A percentile compares a stretch with the other conserved stretches of the same genome.
Conservation (phyloP, 2,329 filamentous ascomycete genomes). For the Fusarium pseudocircinatum region DNA sequence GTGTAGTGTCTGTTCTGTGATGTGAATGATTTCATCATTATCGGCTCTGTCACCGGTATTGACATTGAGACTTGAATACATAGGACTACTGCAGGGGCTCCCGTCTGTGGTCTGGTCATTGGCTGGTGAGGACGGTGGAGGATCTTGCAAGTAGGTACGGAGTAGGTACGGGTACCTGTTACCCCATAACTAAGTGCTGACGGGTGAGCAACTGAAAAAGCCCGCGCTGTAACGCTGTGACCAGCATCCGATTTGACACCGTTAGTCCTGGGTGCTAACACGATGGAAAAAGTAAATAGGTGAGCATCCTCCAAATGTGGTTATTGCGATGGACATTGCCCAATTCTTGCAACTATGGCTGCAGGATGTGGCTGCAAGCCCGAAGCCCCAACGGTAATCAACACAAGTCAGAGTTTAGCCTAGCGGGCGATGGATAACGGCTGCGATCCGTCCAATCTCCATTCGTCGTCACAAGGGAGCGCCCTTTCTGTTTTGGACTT, state of each 20-base stretch:
- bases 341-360: not conserved
- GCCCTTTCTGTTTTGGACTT: slow-evolving; percentile 22
- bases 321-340: not conserved
- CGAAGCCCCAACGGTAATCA: not conserved
- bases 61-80: not conserved
- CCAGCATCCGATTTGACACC: slow-evolving; percentile 15
- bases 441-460: slow-evolving; percentile 11
- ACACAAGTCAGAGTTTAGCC: not conserved
- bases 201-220: slow-evolving; percentile 20
- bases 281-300: not conserved
- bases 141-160: not conserved
- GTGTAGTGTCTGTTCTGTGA: not conserved
- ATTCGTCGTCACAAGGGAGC: slow-evolving; percentile 4
- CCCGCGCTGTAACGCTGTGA: slow-evolving; percentile 23
- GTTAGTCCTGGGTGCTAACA: slow-evolving; percentile 7
- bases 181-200: slow-evolving; percentile 15
- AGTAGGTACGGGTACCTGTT: not conserved
- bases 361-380: not conserved
- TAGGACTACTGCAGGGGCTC: slow-evolving; percentile 11
- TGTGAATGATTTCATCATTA: not conserved
- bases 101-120: not conserved
- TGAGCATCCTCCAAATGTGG: not conserved
- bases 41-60: not conserved
- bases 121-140: slow-evolving; percentile 2
- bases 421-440: slow-evolving; percentile 13